phyloP scores from a whole-genome alignment of 164 flowering plant species.

The Sedum album region DNA sequence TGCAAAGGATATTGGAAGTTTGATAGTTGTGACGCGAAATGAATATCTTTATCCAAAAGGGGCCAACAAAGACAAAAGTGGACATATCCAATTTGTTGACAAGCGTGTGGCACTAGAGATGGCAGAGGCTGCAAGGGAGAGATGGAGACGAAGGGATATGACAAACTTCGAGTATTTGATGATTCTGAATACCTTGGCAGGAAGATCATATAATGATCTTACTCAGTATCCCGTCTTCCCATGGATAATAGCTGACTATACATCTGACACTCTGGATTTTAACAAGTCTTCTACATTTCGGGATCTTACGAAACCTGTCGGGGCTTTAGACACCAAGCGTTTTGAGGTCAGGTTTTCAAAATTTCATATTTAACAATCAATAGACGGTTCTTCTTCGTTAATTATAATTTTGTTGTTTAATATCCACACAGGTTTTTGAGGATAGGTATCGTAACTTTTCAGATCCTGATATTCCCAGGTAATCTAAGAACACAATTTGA shows the following conservation, averaged over 20 bases:
- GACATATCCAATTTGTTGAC: conserved; percentile 74
- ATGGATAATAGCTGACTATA: conserved; percentile 93
- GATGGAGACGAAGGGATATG: conserved; percentile 95
- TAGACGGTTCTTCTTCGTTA: background rate
- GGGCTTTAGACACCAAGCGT: conserved; percentile 81
- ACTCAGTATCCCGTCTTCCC: conserved; percentile 99
- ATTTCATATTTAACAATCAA: background rate
- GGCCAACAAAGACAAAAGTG: conserved; percentile 56
- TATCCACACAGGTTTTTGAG: conserved; percentile 72
- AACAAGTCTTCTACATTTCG: conserved; percentile 90
- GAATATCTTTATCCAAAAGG: conserved; percentile 67
- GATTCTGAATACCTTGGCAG: conserved; percentile 89
- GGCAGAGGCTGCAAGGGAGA: conserved; percentile 87
- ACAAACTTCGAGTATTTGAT: conserved; percentile 93
- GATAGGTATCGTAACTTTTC: conserved; percentile 82
- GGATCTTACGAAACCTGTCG: conserved; percentile 96
- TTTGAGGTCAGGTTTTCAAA: conserved; percentile 54
- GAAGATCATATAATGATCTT: conserved; percentile 94
- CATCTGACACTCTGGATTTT: conserved; percentile 84
- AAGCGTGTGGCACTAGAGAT: conserved; percentile 79
- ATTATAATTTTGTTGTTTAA: conserved; percentile 7
- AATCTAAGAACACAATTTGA: conserved; percentile 11
- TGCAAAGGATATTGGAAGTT: conserved; percentile 83
- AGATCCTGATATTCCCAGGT: conserved; percentile 99
- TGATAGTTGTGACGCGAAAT: conserved; percentile 80